Evolutionary conservation across 257 asterid genomes (phyloP).

Genomic region (Primulina huaijiensis): DNA sequence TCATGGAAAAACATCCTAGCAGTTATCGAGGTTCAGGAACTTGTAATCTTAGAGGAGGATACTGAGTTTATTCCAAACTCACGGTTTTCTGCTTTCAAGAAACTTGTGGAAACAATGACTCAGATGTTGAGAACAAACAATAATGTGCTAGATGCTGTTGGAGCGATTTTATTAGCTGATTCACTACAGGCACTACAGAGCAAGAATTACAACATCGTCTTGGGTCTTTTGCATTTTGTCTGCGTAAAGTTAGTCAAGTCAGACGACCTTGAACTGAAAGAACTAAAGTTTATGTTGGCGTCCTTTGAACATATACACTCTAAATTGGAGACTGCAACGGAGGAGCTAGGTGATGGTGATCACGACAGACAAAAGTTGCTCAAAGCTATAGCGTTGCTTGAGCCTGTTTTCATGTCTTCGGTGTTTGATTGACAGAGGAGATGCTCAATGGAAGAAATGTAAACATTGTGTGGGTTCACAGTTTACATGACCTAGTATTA

Average conservation of each 20-base stretch:
- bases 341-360: conserved; percentile 29
- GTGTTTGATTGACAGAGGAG: conserved; percentile 29
- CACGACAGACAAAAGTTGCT: conserved; percentile 42
- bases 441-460: conserved; percentile 35
- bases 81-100: conserved; percentile 52
- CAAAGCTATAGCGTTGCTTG: conserved; percentile 56
- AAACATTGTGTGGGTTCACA: not conserved
- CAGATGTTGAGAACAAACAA: conserved; percentile 45
- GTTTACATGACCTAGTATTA: not conserved
- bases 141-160: conserved; percentile 66
- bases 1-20: conserved; percentile 64
- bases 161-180: conserved; percentile 45
- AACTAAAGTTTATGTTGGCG: conserved; percentile 47
- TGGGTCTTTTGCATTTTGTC: conserved; percentile 69
- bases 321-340: conserved; percentile 40
- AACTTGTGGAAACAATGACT: conserved; percentile 44
- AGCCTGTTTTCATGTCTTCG: conserved; percentile 55
- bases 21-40: conserved; percentile 55
- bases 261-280: conserved; percentile 47
- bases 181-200: conserved; percentile 44
- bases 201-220: conserved; percentile 43
- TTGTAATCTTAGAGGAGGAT: conserved; percentile 40
- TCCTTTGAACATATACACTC: conserved; percentile 42
- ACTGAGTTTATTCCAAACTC: conserved; percentile 27
- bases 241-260: conserved; percentile 49